Evolutionary conservation across 148 eudicot genomes (phyloP).

Genomic region (Rhododendron henanense): DNA sequence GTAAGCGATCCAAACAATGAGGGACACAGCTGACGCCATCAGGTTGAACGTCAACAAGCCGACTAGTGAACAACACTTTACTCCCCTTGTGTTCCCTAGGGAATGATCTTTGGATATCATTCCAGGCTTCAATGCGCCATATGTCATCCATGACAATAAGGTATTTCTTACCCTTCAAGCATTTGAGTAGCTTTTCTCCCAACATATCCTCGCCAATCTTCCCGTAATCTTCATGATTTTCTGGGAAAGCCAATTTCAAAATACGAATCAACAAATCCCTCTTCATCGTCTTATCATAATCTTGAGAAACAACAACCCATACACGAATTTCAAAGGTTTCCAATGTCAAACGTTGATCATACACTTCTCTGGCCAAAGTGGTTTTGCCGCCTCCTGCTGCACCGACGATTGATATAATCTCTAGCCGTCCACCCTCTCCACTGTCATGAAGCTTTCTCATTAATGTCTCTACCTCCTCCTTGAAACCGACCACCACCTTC

Average conservation of each 20-base stretch:
- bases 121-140: background rate
- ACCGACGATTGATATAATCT: too few relatives aligned
- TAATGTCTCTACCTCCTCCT: too few relatives aligned
- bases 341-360: too few relatives aligned
- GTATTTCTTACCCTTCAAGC: conserved; percentile 13
- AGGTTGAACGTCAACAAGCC: background rate
- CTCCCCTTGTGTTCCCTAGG: conserved; percentile 23
- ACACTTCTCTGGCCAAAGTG: too few relatives aligned
- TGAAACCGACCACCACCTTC: too few relatives aligned
- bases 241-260: background rate
- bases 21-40: background rate
- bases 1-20: conserved; percentile 17
- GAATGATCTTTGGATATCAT: conserved; percentile 17
- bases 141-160: background rate
- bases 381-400: too few relatives aligned
- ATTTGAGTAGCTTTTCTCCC: background rate
- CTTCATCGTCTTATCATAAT: conserved; percentile 6
- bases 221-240: background rate
- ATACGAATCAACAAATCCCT: conserved; percentile 26
- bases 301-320: conserved; percentile 41
- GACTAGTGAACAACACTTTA: conserved; percentile 20
- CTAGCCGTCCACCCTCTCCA: too few relatives aligned
- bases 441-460: too few relatives aligned
- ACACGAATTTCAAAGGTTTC: too few relatives aligned
- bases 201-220: conserved; percentile 6